Evolutionary conservation across 169 alveolate genomes (phyloP).

Genomic region (Plasmodium blacklocki): DNA sequence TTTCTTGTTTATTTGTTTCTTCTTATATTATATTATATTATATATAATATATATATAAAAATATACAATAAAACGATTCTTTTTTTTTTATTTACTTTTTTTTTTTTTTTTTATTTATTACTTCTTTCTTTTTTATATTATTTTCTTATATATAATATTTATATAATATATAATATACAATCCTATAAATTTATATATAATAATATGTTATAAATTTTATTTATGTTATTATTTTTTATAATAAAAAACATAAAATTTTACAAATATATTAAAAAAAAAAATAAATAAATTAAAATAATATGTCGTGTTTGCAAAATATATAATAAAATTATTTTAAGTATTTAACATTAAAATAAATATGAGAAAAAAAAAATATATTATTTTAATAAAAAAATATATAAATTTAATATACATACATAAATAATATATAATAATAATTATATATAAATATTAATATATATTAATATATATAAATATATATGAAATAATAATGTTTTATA

Average conservation of each 20-base stretch:
- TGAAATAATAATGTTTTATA: no score
- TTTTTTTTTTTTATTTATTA: not conserved
- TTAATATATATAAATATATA: no score
- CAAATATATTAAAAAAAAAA: not conserved
- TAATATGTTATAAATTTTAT: constrained; percentile 1
- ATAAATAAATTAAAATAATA: not conserved
- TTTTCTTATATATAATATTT: not conserved
- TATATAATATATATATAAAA: not conserved
- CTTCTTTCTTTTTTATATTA: not conserved
- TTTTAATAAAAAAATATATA: no score
- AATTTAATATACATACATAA: not conserved
- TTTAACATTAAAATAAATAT: no score
- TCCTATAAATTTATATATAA: not conserved
- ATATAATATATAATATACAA: not conserved
- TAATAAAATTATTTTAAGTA: not conserved
- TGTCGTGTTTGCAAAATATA: constrained; percentile 3
- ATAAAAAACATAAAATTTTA: constrained; percentile 11
- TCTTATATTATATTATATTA: not conserved
- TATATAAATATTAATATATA: not conserved
- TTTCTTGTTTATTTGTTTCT: not conserved
- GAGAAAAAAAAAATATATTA: no score
- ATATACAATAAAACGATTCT: no score
- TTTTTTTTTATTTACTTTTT: no score
- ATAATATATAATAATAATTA: not conserved
- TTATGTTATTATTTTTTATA: constrained; percentile 3